Evolutionary conservation across 2,329 filamentous ascomycete species (phyloP), one percentile per base, ranked within the genome.

Genomic region (Fusarium scirpi): DNA sequence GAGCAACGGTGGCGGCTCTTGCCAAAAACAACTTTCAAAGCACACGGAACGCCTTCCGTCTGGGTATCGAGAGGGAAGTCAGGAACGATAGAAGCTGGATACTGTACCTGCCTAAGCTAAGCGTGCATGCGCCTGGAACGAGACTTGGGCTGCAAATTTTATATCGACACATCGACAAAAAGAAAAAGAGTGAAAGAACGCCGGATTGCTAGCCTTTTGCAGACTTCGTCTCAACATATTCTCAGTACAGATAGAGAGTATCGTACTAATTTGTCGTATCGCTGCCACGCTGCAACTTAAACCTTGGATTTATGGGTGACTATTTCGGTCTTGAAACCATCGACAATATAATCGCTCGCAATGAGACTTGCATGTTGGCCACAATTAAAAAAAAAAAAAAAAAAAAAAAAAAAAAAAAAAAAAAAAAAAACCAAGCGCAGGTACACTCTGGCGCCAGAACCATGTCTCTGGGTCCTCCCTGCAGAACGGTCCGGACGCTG

Each of bases 141-240:
- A 43, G 34, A 25, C 49, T n/a, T 8, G 8, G 10, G 24, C 24
- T 24, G 6, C 16, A 34, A 52, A 9, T 27, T n/a, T 38, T 38
- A n/a, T 38, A 27, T 41, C 22, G 6, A 27, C 32, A 40, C 34
- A 20, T 52, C 18, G 40, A 24, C 18, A 41, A 52, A 41, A 25
- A 24, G 44, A 46, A 18, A 46, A 22, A 32, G 27, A 27, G 41
- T 22, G 22, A 38, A 44, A 67, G 45, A 49, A 47, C 22, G 46
- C 32, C 20, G 43, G 55, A 40, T 24, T 40, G 29, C 54, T 70
- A 65, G 30, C 63, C 51, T 30, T 44, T 71, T 65, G 46, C 63
- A 49, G 67, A 24, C 34, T 32, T 29, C 13, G 3, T 25, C 22
- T 46, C 20, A 22, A 15, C 25, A 29, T 32, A 22, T 22, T 32